A percentile compares a stretch with the other conserved stretches of the same genome.
phyloP scores from a whole-genome alignment of 768 basidiomycete genomes.

The Hygrocybe coccinea region DNA sequence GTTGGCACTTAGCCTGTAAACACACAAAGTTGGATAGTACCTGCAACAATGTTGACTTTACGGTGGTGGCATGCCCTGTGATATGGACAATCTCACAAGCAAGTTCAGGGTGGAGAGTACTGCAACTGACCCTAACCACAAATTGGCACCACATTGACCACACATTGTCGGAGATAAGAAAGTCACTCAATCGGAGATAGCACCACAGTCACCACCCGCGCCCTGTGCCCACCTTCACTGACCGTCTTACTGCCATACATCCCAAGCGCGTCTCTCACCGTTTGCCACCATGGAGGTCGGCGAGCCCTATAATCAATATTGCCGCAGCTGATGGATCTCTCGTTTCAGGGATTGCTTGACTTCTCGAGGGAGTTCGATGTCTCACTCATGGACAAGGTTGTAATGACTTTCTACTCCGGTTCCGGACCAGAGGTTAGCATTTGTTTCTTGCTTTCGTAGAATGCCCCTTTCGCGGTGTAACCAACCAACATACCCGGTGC shows the following conservation, averaged over 20 bases:
- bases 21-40: too few relatives aligned
- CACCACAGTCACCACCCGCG: not conserved
- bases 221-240: slow-evolving; percentile 4
- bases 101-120: too few relatives aligned
- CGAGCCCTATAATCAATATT: slow-evolving; percentile 11
- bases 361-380: slow-evolving; percentile 94
- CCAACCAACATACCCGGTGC: slow-evolving; percentile 3
- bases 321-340: slow-evolving; percentile 20
- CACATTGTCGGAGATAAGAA: slow-evolving; percentile 4
- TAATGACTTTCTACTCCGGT: slow-evolving; percentile 86
- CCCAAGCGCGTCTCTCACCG: slow-evolving; percentile 31
- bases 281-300: slow-evolving; percentile 45
- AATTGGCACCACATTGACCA: not conserved
- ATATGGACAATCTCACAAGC: too few relatives aligned
- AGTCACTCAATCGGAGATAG: not conserved
- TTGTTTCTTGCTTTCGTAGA: not conserved
- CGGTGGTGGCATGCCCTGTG: too few relatives aligned
- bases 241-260: slow-evolving; percentile 30
- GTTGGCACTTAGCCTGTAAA: too few relatives aligned
- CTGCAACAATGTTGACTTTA: too few relatives aligned
- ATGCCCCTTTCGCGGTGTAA: slow-evolving; percentile 4
- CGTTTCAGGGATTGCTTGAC: slow-evolving; percentile 70
- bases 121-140: slow-evolving; percentile 1
- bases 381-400: slow-evolving; percentile 86
- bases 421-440: slow-evolving; percentile 72